Base-by-base conservation (phyloP, 1,284 basidiomycete genomes). In the Pterulicium gracile region DNA sequence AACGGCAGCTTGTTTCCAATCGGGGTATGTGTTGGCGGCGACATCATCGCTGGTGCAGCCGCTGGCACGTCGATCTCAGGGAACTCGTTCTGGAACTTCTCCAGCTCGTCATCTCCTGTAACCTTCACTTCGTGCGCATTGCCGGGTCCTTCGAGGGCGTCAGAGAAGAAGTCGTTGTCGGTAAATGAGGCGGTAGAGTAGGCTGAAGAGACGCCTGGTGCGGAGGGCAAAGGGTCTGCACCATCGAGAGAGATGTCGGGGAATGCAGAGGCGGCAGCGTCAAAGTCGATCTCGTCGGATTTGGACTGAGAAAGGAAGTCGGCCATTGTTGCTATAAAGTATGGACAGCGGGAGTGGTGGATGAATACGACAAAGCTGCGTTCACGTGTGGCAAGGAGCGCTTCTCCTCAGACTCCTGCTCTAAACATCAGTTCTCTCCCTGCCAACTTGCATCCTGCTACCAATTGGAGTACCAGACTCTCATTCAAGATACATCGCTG, bases 71-170 rank as follows among this genome's bases (percentile, higher is more conserved):
- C 79, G 49, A 98, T 75, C 55, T 91, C 91, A 0, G 94, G 94
- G 65, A 95, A 98, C 53, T 89, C 81, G 59, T 72, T 85, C 67
- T 95, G 85, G 55, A 98, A 98, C 64, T 88, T 80, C 55, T 89
- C 88, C 51, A 92, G 77, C 54, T 94, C 92, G 52, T 88, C 84
- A 55, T 87, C 78, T 1, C 89, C 89, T 0, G 90, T 94, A 24
- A 92, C 84, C 61, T 79, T 85, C 45, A 93, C 81, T 76, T 68
- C 13, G 63, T 67, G 19, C 61, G 53, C 22, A 57, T 64, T 52
- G 54, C 57, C 51, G 70, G 67, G 10, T 7, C 27, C 27, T 4
- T 39, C 36, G 18, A 70, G 68, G 35, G 67, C 68, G 19, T 73
- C 75, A 56, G 86, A 81, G 55, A 74, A 39, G 36, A 39, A 39